These are phyloP conservation scores for Fusarium falciforme DNA, from an alignment of 2,329 filamentous ascomycete species.

Conservation along the genomic window DNA sequence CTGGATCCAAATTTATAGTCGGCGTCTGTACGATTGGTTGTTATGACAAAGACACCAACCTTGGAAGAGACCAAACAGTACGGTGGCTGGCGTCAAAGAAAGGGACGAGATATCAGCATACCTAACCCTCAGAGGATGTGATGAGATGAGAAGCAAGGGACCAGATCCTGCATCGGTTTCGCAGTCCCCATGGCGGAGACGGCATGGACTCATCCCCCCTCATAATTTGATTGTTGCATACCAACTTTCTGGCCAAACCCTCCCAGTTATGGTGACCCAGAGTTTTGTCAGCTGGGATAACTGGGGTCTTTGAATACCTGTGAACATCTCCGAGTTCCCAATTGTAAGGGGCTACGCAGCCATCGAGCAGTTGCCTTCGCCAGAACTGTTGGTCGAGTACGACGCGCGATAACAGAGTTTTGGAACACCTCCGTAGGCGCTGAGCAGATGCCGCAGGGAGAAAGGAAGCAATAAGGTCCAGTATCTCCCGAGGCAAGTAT, in stretches of 20 bases:
- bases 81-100: background rate
- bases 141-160: background rate
- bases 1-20: background rate
- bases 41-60: background rate
- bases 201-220: background rate
- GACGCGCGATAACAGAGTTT: background rate
- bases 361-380: background rate
- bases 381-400: background rate
- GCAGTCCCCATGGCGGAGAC: background rate
- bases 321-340: background rate
- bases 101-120: too few relatives aligned
- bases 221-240: background rate
- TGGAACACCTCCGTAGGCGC: background rate
- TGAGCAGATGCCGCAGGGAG: background rate
- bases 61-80: background rate
- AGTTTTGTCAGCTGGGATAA: background rate
- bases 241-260: background rate
- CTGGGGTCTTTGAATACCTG: background rate
- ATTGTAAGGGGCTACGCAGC: background rate
- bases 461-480: background rate
- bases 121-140: background rate
- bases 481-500: background rate
- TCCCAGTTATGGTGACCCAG: background rate
- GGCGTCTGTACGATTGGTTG: background rate
- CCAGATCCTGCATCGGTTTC: slow-evolving; percentile 4